Conservation (phyloP, 805 yeast species). For the Kuraishia hungarica region DNA sequence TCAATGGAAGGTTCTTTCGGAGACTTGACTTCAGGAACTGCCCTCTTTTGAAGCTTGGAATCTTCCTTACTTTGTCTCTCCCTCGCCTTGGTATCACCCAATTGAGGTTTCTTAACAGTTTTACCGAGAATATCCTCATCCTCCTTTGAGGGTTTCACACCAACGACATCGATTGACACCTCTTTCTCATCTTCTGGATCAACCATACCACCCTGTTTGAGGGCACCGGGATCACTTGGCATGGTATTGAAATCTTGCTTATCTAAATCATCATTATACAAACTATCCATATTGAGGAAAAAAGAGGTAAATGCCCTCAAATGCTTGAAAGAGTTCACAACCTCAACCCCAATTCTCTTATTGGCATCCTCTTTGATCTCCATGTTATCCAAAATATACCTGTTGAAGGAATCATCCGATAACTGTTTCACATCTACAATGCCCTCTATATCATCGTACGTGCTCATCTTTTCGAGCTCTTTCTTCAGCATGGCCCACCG, state of each 20-base stretch:
- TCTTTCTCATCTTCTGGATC: not conserved
- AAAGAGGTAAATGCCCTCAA: conserved; percentile 17
- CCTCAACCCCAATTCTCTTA: conserved; percentile 14
- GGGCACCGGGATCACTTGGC: not conserved
- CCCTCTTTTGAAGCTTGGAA: not conserved
- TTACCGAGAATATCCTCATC: not conserved
- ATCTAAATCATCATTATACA: conserved; percentile 4
- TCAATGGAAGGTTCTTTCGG: not conserved
- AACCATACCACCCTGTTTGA: not conserved
- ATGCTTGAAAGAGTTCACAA: conserved; percentile 15
- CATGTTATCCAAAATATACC: conserved; percentile 10
- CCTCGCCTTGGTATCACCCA: not conserved
- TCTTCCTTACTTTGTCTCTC: not conserved
- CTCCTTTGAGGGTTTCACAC: conserved; percentile 2
- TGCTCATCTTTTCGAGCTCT: not conserved
- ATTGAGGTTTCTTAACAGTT: not conserved
- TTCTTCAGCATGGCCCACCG: conserved; percentile 16
- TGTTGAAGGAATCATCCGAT: conserved; percentile 13
- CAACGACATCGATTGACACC: not conserved
- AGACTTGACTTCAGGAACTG: not conserved
- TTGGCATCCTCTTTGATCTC: conserved; percentile 15
- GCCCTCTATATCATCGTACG: not conserved
- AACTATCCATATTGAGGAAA: conserved; percentile 10
- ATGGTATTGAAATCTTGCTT: not conserved
- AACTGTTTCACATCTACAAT: conserved; percentile 9